Percentiles rank a stretch among this genome's conserved stretches.
These are phyloP conservation scores for Gynostemma pentaphyllum DNA, from an alignment of 306 rosid species.

Conservation along the genomic window DNA sequence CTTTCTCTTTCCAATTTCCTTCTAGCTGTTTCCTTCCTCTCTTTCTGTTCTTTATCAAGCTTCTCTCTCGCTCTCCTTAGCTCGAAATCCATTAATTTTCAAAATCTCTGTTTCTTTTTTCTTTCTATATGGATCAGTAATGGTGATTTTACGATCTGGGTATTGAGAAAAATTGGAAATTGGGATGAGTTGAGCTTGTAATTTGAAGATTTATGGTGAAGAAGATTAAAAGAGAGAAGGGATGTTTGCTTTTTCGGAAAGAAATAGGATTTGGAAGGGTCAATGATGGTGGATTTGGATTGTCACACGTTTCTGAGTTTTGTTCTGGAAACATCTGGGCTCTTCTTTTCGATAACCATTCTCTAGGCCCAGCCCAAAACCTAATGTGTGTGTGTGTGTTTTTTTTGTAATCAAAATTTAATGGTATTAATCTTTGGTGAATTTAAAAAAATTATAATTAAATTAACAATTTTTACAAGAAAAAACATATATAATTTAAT, in stretches of 20 bases:
- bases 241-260: background rate
- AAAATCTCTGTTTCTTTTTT: conserved; percentile 4
- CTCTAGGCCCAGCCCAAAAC: background rate
- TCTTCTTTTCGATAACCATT: background rate
- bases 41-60: conserved; percentile 79
- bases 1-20: conserved; percentile 44
- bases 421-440: no score
- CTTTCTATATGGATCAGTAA: background rate
- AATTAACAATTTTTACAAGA: no score
- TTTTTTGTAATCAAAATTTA: no score
- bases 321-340: conserved; percentile 1
- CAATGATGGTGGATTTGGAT: background rate
- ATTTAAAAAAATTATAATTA: no score
- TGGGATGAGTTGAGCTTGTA: background rate
- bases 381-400: no score
- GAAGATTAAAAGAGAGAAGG: background rate
- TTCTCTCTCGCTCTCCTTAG: conserved; percentile 86
- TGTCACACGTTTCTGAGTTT: background rate
- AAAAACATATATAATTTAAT: no score
- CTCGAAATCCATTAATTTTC: conserved; percentile 76
- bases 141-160: background rate
- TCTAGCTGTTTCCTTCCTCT: conserved; percentile 43
- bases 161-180: background rate
- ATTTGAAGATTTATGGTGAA: background rate
- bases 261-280: background rate